These are phyloP conservation scores for Euphorbia lathyris DNA, from an alignment of 345 rosid species.

Conservation along the genomic window DNA sequence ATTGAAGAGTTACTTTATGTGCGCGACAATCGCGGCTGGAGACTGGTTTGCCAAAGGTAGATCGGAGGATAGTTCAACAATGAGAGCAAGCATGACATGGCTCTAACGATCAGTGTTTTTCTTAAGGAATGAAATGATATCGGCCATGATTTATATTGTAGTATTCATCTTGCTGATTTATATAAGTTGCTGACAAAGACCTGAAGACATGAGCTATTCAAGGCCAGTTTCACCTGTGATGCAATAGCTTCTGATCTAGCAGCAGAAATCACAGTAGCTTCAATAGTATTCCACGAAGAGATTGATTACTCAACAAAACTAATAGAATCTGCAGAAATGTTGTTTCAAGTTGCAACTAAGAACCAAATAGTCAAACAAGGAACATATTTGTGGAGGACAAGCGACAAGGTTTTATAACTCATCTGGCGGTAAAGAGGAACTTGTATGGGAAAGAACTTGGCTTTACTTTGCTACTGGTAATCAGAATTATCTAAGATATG, in stretches of 20 bases:
- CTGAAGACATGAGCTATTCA: constrained; percentile 55
- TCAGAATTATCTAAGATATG: constrained; percentile 42
- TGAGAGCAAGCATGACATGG: too few species aligned
- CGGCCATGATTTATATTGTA: too few species aligned
- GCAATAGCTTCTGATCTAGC: constrained; percentile 47
- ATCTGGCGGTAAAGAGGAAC: constrained; percentile 47
- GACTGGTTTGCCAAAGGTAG: too few species aligned
- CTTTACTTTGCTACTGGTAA: constrained; percentile 56
- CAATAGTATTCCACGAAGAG: constrained; percentile 50
- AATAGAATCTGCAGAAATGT: constrained; percentile 30
- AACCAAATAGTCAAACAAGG: constrained; percentile 22
- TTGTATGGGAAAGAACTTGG: constrained; percentile 67
- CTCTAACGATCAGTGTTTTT: too few species aligned
- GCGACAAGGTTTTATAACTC: constrained; percentile 47
- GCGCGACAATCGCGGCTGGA: too few species aligned
- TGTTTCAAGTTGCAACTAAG: constrained; percentile 31
- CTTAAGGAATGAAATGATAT: too few species aligned
- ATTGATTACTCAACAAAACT: constrained; percentile 31
- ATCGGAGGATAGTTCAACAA: too few species aligned
- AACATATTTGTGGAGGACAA: constrained; percentile 46
- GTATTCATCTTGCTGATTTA: too few species aligned
- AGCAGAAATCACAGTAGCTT: constrained; percentile 56
- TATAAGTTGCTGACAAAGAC: constrained; percentile 60
- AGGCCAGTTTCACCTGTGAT: constrained; percentile 46
- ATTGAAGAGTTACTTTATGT: too few species aligned